Conservation (phyloP, 805 yeast species). For the Metschnikowia anglica region DNA sequence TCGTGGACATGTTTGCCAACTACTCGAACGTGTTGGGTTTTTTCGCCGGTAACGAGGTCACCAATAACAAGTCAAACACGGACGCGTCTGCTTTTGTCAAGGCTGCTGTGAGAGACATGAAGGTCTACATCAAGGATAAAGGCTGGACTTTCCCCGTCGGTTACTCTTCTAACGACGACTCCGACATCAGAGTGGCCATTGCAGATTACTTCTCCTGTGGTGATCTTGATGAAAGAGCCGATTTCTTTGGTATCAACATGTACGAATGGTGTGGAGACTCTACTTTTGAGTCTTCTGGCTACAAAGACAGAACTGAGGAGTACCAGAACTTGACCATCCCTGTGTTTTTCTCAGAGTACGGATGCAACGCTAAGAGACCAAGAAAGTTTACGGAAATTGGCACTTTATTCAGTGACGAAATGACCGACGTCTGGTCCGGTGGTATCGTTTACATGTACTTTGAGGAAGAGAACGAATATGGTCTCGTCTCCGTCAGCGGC, state of each 20-base stretch:
- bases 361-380: slow-evolving; percentile 75
- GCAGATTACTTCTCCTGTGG: slow-evolving; percentile 91
- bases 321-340: slow-evolving; percentile 75
- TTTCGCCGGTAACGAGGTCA: slow-evolving; percentile 97
- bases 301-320: slow-evolving; percentile 66
- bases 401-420: slow-evolving; percentile 60
- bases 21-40: slow-evolving; percentile 87
- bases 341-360: slow-evolving; percentile 83
- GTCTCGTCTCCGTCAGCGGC: slow-evolving; percentile 60
- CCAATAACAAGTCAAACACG: slow-evolving; percentile 79
- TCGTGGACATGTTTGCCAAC: slow-evolving; percentile 73
- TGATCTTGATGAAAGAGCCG: slow-evolving; percentile 58
- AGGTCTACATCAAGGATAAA: slow-evolving; percentile 64
- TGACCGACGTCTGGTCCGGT: slow-evolving; percentile 93
- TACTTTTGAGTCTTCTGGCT: slow-evolving; percentile 62
- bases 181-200: slow-evolving; percentile 69
- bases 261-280: slow-evolving; percentile 84
- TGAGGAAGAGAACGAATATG: slow-evolving; percentile 80
- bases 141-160: slow-evolving; percentile 78
- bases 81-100: slow-evolving; percentile 92
- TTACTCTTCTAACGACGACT: slow-evolving; percentile 88
- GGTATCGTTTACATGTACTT: slow-evolving; percentile 92
- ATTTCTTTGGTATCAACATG: slow-evolving; percentile 83
- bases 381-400: slow-evolving; percentile 75
- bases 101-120: slow-evolving; percentile 92